These are phyloP conservation scores for Blastobotrys ciferrii DNA, from an alignment of 1,139 yeast genomes.

Conservation along the genomic window DNA sequence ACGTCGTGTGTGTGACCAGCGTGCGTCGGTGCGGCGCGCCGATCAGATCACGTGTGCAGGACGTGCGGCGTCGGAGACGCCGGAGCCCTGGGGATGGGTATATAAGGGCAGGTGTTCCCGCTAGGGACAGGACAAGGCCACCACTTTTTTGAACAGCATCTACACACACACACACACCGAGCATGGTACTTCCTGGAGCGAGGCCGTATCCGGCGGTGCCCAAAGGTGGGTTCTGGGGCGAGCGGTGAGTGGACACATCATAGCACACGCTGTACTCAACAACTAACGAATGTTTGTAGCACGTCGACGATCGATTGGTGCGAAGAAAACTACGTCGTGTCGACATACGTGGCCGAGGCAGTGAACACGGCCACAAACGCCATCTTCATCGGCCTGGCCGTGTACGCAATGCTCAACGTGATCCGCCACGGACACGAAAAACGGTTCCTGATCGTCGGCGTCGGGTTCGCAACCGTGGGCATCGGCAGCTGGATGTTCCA, in stretches of 20 bases:
- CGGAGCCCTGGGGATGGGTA: not conserved
- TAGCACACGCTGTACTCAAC: not conserved
- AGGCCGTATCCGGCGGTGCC: slow-evolving; percentile 34
- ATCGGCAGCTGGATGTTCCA: slow-evolving; percentile 94
- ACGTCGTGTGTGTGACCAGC: not conserved
- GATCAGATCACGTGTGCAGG: not conserved
- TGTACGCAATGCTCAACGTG: slow-evolving; percentile 64
- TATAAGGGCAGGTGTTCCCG: no score
- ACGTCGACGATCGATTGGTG: slow-evolving; percentile 91
- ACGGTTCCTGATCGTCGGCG: slow-evolving; percentile 66
- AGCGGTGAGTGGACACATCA: slow-evolving; percentile 25
- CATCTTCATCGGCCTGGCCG: slow-evolving; percentile 63
- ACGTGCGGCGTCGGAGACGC: not conserved
- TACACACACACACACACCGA: not conserved
- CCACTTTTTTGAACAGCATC: not conserved
- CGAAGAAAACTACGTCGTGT: slow-evolving; percentile 88
- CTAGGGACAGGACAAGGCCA: no score
- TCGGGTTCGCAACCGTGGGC: slow-evolving; percentile 87
- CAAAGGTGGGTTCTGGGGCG: slow-evolving; percentile 35
- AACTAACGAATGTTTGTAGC: slow-evolving; percentile 17
- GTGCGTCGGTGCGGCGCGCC: not conserved
- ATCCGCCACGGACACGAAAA: slow-evolving; percentile 58
- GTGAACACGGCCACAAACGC: slow-evolving; percentile 79
- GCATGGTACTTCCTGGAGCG: slow-evolving; percentile 20
- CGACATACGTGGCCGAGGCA: slow-evolving; percentile 84